Evolutionary conservation across 169 alveolate genomes (phyloP).

Genomic region (Miamiensis avidus): DNA sequence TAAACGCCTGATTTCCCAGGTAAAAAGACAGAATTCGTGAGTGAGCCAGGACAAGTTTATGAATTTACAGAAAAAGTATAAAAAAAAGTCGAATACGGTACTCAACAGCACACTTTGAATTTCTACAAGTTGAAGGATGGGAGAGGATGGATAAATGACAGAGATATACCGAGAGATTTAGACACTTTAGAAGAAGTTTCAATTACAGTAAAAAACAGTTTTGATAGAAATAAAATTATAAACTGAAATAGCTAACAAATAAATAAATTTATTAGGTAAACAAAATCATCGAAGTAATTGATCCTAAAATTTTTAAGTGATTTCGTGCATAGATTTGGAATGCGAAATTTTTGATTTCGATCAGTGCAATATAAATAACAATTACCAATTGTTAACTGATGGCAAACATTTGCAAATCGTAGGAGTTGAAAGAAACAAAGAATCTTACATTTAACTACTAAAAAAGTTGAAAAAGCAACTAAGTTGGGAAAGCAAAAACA

Average conservation of each 20-base stretch:
- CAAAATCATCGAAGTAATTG: neutral
- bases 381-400: neutral
- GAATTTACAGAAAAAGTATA: neutral
- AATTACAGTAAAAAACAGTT: too few species aligned
- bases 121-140: neutral
- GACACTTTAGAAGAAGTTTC: neutral
- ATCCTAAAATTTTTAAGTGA: too few species aligned
- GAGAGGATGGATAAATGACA: neutral
- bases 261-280: too few species aligned
- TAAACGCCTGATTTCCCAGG: neutral
- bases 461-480: too few species aligned
- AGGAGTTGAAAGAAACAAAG: neutral
- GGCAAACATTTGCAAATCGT: neutral
- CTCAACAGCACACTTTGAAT: neutral
- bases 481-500: neutral
- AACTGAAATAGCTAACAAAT: too few species aligned
- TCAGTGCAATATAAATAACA: too few species aligned
- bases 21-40: neutral
- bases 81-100: neutral
- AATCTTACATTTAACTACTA: neutral
- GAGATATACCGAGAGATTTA: neutral
- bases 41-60: neutral
- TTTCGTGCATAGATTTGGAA: neutral
- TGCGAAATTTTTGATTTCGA: neutral
- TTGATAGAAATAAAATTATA: too few species aligned